Evolutionary conservation across 805 yeast genomes (phyloP).

Genomic region (Candida sithepensis): DNA sequence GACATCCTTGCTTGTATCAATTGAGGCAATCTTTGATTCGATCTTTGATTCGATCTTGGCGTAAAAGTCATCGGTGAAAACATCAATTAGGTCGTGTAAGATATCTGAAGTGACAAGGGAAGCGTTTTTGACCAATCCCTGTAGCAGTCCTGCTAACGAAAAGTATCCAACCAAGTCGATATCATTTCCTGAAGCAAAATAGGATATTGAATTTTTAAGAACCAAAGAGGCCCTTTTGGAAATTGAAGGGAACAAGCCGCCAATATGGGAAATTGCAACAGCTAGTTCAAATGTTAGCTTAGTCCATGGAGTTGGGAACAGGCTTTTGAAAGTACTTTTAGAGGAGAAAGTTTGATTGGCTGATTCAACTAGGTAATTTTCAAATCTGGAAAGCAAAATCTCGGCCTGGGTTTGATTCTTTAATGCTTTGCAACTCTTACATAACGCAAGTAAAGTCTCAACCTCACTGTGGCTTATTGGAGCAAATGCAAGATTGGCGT

Average conservation of each 20-base stretch:
- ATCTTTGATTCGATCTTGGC: slow-evolving; percentile 20
- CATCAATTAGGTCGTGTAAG: slow-evolving; percentile 16
- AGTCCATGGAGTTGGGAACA: slow-evolving; percentile 42
- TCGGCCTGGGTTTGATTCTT: slow-evolving; percentile 38
- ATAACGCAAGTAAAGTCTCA: slow-evolving; percentile 56
- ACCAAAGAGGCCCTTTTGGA: slow-evolving; percentile 4
- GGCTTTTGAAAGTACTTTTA: slow-evolving; percentile 21
- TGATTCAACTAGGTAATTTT: slow-evolving; percentile 42
- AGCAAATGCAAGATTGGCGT: slow-evolving; percentile 9
- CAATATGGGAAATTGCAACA: slow-evolving; percentile 29
- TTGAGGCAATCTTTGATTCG: slow-evolving; percentile 17
- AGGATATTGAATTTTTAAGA: not conserved
- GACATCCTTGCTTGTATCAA: slow-evolving; percentile 18
- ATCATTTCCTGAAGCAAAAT: not conserved
- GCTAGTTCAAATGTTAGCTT: slow-evolving; percentile 34
- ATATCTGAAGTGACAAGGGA: slow-evolving; percentile 18
- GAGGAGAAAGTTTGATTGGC: slow-evolving; percentile 39
- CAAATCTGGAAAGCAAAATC: slow-evolving; percentile 41
- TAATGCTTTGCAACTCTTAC: slow-evolving; percentile 39
- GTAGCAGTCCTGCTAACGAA: slow-evolving; percentile 30
- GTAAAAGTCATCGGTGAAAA: slow-evolving; percentile 29
- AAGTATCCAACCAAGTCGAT: slow-evolving; percentile 13
- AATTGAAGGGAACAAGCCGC: slow-evolving; percentile 17
- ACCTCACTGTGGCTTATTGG: slow-evolving; percentile 33
- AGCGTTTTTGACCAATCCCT: slow-evolving; percentile 25